Evolutionary conservation across 441 rosid species (phyloP), one percentile per base, ranked within the genome.

Genomic region (Erodium texanum): DNA sequence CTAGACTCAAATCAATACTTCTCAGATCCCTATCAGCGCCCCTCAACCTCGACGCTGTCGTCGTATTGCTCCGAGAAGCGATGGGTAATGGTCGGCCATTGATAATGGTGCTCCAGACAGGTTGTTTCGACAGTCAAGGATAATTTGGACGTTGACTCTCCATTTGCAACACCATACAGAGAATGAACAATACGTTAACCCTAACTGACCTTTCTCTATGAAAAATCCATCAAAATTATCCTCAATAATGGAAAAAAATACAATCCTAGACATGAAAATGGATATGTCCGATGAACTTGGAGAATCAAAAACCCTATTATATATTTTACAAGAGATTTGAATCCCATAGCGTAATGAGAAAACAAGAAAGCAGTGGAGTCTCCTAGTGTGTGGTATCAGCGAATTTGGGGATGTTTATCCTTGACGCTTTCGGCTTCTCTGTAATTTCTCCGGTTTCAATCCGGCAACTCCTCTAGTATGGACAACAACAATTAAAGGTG

Each of bases 111-210:
- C 75, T 38, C 19, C 66, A 67, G 22, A 52, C 12, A 9, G 74
- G 76, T 24, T 82, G 87, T 29, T 84, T 87, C 4, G 72, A 34
- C 63, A 88, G 77, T 68, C 94, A 85, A 2, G 88, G 87, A 36
- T 82, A 85, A 84, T 88, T 85, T 16, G 84, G 75, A 73, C 98
- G 96, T 29, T 85, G 67, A 80, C 91, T 86, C 79, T 89, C 96
- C 97, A 93, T 92, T 73, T 78, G 65, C 78, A 71, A 64, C 65
- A 69, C 71, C 81, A 66, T 50, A 65, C n/a, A 70, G 56, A 1
- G 62, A 74, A 67, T 64, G 66, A 62, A 71, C 69, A 76, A 16
- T 52, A 52, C 73, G 80, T 72, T 65, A 75, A 72, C 71, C 78
- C 81, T 73, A 77, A 68, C 66, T 63, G 68, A 12, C 18, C 0